phyloP scores from a whole-genome alignment of 768 basidiomycete species.

The Dioszegia aurantiaca region DNA sequence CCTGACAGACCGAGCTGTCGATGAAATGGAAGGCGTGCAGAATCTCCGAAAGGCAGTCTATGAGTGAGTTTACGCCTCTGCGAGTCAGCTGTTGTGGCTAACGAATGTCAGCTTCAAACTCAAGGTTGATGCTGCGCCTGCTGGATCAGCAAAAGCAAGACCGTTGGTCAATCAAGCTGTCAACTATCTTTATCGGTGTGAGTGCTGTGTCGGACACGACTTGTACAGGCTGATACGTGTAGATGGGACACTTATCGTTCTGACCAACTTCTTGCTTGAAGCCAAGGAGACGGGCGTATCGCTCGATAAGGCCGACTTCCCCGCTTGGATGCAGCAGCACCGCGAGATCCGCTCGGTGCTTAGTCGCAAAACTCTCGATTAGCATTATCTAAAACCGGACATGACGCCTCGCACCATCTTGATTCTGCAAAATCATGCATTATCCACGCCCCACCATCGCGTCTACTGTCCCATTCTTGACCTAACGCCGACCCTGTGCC shows the following conservation, averaged over 20 bases:
- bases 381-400: too few relatives aligned
- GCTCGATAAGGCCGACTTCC: constrained; percentile 59
- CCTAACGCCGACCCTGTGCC: too few relatives aligned
- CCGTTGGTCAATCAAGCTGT: constrained; percentile 72
- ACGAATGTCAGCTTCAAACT: constrained; percentile 71
- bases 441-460: neutral
- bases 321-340: constrained; percentile 75
- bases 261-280: constrained; percentile 92
- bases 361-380: constrained; percentile 47
- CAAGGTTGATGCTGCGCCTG: constrained; percentile 77
- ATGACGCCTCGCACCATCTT: too few relatives aligned
- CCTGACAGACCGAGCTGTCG: constrained; percentile 80
- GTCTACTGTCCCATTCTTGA: constrained; percentile 20
- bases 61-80: constrained; percentile 61
- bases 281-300: constrained; percentile 40
- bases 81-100: too few relatives aligned
- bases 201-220: constrained; percentile 4
- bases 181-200: constrained; percentile 72
- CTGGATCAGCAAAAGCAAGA: constrained; percentile 70
- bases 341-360: constrained; percentile 65
- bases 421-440: neutral
- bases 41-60: constrained; percentile 93
- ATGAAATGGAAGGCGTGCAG: constrained; percentile 88
- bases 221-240: neutral
- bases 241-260: constrained; percentile 87